Conservation (phyloP, 805 yeast genomes). For the Nadsonia fulvescens region DNA sequence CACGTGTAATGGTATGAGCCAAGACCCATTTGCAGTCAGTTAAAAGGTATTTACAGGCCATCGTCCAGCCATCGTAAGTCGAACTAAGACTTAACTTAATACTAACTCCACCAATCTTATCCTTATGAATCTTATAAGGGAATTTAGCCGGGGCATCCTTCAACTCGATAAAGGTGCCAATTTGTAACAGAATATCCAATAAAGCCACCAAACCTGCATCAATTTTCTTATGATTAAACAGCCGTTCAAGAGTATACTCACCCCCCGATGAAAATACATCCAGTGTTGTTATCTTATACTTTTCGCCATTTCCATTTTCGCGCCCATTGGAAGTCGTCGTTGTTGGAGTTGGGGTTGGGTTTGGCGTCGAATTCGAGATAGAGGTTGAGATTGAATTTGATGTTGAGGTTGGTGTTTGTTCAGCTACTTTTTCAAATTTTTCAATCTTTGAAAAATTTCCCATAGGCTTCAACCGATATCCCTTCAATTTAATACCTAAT, state of each 20-base stretch:
- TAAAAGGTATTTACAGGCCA: conserved; percentile 65
- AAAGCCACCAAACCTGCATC: conserved; percentile 73
- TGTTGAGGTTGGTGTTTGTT: conserved; percentile 9
- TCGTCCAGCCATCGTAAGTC: conserved; percentile 71
- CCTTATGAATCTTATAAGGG: conserved; percentile 58
- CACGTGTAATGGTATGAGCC: conserved; percentile 37
- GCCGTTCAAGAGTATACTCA: conserved; percentile 51
- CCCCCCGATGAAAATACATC: conserved; percentile 54
- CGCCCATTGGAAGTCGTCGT: too few species aligned
- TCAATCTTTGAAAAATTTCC: conserved; percentile 73
- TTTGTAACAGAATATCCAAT: conserved; percentile 38
- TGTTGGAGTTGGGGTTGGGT: too few species aligned
- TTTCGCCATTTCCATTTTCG: too few species aligned
- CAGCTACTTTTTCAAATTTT: conserved; percentile 27
- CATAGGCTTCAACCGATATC: conserved; percentile 57
- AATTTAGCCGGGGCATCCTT: conserved; percentile 37
- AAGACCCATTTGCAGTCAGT: conserved; percentile 75
- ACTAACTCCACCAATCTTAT: conserved; percentile 58
- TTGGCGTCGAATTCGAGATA: too few species aligned
- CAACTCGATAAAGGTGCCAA: conserved; percentile 26
- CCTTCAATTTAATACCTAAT: conserved; percentile 34
- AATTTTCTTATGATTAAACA: conserved; percentile 55
- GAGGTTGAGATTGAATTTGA: conserved; percentile 17
- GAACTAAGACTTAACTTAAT: conserved; percentile 47
- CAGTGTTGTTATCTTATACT: too few species aligned